These are phyloP conservation scores for Massarina eburnea DNA, from an alignment of 2,329 filamentous ascomycete genomes.

Conservation along the genomic window DNA sequence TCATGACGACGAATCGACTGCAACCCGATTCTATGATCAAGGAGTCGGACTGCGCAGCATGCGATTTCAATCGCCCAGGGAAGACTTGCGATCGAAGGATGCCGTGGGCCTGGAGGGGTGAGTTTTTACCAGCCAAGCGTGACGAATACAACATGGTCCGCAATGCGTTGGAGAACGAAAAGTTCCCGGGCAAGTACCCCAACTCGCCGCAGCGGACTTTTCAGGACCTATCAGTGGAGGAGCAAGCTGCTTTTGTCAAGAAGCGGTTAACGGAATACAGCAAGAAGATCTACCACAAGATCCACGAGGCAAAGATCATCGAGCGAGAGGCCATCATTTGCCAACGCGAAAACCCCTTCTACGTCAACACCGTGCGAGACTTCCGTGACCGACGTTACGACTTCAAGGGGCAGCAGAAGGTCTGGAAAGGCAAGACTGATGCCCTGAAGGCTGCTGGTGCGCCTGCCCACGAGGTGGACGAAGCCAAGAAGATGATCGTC, in stretches of 20 bases:
- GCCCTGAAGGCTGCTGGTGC: slow-evolving; percentile 82
- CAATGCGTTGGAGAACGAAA: slow-evolving; percentile 86
- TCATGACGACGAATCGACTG: slow-evolving; percentile 98
- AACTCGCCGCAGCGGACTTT: slow-evolving; percentile 73
- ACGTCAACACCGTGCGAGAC: slow-evolving; percentile 92
- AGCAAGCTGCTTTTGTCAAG: slow-evolving; percentile 77
- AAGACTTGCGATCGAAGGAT: slow-evolving; percentile 95
- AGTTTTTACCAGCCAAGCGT: slow-evolving; percentile 91
- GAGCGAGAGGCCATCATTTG: slow-evolving; percentile 97
- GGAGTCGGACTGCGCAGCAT: slow-evolving; percentile 93
- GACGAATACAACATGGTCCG: slow-evolving; percentile 99
- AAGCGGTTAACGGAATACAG: slow-evolving; percentile 91
- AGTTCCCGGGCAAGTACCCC: slow-evolving; percentile 77
- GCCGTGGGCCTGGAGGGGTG: slow-evolving; percentile 97
- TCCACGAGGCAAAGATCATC: slow-evolving; percentile 90
- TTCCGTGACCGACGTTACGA: slow-evolving; percentile 98
- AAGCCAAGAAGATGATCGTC: slow-evolving; percentile 98
- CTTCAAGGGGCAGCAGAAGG: slow-evolving; percentile 97
- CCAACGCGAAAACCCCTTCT: slow-evolving; percentile 96
- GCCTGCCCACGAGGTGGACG: slow-evolving; percentile 73
- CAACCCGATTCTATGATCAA: slow-evolving; percentile 99
- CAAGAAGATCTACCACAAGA: slow-evolving; percentile 99
- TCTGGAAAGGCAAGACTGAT: slow-evolving; percentile 97
- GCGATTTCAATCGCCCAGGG: slow-evolving; percentile 95
- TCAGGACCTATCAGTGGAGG: slow-evolving; percentile 76